Evolutionary conservation across 1,284 basidiomycete species (phyloP).

Genomic region (Coriolopsis trogii): DNA sequence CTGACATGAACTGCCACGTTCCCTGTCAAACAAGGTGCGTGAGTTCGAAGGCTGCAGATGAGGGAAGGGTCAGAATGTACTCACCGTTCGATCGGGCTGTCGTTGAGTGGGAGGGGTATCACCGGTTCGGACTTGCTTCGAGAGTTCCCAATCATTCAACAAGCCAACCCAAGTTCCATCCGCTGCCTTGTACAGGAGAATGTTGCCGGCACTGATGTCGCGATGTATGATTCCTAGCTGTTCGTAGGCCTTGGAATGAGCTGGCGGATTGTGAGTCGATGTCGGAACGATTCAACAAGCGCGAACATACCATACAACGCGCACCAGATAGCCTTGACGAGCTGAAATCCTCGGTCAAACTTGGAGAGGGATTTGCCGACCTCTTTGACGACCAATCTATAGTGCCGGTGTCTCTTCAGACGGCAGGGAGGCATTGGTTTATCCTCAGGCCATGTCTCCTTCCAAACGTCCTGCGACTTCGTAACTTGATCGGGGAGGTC

Average conservation of each 20-base stretch:
- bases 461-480: constrained; percentile 3
- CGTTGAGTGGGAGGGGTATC: neutral
- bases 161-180: neutral
- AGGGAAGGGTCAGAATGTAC: neutral
- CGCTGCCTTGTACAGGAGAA: neutral
- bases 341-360: neutral
- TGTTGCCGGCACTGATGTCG: constrained; percentile 14
- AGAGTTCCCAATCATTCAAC: constrained; percentile 7
- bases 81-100: constrained; percentile 1
- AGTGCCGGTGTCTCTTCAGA: constrained; percentile 10
- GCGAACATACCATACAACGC: neutral
- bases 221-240: constrained; percentile 2
- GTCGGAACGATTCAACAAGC: no score
- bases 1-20: constrained; percentile 1
- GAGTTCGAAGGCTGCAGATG: no score
- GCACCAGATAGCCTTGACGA: neutral
- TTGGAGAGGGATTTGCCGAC: constrained; percentile 15
- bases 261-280: no score
- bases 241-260: constrained; percentile 1
- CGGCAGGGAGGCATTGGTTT: neutral
- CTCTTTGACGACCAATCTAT: constrained; percentile 23
- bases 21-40: no score
- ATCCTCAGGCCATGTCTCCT: neutral
- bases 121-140: neutral
- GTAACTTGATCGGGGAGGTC: constrained; percentile 1